A percentile compares a stretch with the other conserved stretches of the same genome.
These are phyloP conservation scores for Musa itinerans DNA, from an alignment of 176 grass and related monocot genomes.

Conservation along the genomic window DNA sequence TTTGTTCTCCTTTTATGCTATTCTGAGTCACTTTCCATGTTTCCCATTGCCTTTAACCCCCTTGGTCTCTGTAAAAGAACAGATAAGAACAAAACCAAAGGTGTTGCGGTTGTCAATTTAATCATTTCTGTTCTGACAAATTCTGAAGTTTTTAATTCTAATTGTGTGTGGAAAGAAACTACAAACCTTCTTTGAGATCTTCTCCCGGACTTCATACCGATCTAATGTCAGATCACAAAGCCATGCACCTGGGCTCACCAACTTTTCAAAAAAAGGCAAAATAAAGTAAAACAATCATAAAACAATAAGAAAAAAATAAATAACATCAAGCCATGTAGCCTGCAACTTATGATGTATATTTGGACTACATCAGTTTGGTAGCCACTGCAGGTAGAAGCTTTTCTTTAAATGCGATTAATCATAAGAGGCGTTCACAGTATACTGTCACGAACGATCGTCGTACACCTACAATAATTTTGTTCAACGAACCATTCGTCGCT, in stretches of 20 bases:
- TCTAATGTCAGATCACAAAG: slow-evolving; percentile 78
- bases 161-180: neutral
- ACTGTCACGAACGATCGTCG: no score
- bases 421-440: no score
- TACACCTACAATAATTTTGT: no score
- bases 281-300: neutral
- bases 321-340: neutral
- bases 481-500: no score
- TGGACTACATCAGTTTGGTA: no score
- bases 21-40: slow-evolving; percentile 90
- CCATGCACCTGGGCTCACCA: slow-evolving; percentile 84
- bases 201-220: slow-evolving; percentile 94
- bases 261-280: slow-evolving; percentile 18
- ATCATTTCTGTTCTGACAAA: no score
- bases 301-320: neutral
- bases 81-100: neutral
- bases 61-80: slow-evolving; percentile 52
- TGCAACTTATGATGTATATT: neutral
- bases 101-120: no score
- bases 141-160: no score
- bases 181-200: slow-evolving; percentile 71
- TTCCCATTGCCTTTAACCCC: slow-evolving; percentile 81
- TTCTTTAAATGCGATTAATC: no score
- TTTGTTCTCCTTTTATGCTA: slow-evolving; percentile 20
- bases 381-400: no score